Evolutionary conservation across 768 basidiomycete genomes (phyloP).

Genomic region (Tricholoma terreum): DNA sequence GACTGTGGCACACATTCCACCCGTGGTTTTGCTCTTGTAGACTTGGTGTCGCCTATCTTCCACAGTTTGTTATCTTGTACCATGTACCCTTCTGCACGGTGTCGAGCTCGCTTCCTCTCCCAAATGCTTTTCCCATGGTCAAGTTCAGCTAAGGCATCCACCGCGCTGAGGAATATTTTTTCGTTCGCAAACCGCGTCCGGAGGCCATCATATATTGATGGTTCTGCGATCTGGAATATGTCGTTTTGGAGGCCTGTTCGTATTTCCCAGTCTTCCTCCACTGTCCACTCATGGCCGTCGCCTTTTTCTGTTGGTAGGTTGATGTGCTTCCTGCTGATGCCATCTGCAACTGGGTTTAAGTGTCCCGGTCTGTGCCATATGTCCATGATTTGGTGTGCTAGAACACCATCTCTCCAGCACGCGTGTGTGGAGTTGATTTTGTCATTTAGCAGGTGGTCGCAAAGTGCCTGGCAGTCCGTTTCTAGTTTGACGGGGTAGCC

Average conservation of each 20-base stretch:
- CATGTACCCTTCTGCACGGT: constrained; percentile 1
- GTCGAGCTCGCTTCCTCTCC: background rate
- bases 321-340: constrained; percentile 23
- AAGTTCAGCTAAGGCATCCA: constrained; percentile 1
- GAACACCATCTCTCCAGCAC: constrained; percentile 25
- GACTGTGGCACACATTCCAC: constrained; percentile 3
- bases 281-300: constrained; percentile 7
- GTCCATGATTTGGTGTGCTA: constrained; percentile 21
- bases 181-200: constrained; percentile 19
- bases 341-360: constrained; percentile 24
- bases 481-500: constrained; percentile 28
- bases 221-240: background rate
- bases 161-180: constrained; percentile 18
- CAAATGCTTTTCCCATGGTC: background rate
- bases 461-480: constrained; percentile 30
- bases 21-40: background rate
- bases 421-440: constrained; percentile 20
- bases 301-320: constrained; percentile 8
- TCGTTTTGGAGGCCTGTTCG: constrained; percentile 15
- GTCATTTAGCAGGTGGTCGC: constrained; percentile 23
- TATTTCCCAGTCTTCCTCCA: constrained; percentile 28
- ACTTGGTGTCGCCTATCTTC: background rate
- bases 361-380: constrained; percentile 18
- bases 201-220: background rate
- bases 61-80: constrained; percentile 14